Conservation (phyloP, 2,329 filamentous ascomycete species). For the Pseudocercospora pini-densiflorae region DNA sequence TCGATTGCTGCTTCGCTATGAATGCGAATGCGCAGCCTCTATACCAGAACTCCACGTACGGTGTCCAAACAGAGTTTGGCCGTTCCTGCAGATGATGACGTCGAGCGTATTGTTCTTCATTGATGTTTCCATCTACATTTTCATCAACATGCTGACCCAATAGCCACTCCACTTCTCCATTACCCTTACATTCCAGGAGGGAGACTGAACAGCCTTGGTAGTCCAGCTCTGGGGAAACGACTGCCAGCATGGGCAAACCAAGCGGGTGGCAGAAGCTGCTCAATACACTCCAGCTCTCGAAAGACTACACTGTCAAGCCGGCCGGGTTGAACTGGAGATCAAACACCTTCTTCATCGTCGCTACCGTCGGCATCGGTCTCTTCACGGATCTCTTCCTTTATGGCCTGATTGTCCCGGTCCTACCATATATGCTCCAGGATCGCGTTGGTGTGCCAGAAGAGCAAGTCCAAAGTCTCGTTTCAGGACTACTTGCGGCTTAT, state of each 20-base stretch:
- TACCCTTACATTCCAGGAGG: background rate
- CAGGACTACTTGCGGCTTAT: conserved; percentile 59
- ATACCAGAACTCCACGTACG: background rate
- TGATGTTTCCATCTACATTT: background rate
- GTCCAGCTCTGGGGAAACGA: background rate
- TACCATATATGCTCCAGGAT: conserved; percentile 62
- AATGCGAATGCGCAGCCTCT: background rate
- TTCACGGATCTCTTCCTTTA: conserved; percentile 66
- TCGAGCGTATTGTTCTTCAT: background rate
- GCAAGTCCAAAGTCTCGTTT: conserved; percentile 58
- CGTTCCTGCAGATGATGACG: conserved; percentile 26
- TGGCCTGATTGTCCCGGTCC: conserved; percentile 61
- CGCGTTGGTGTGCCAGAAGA: conserved; percentile 54
- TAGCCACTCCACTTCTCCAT: background rate
- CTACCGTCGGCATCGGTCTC: conserved; percentile 60
- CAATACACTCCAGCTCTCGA: conserved; percentile 41
- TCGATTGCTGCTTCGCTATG: background rate
- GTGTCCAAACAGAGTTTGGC: conserved; percentile 2
- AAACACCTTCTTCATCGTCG: conserved; percentile 62
- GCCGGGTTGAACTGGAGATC: conserved; percentile 59
- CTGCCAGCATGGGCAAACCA: conserved; percentile 5
- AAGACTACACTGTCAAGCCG: conserved; percentile 40
- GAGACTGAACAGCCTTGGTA: background rate
- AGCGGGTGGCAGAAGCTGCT: conserved; percentile 26
- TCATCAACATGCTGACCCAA: background rate